Percentiles rank a stretch among this genome's conserved stretches.
Evolutionary conservation across 2,329 filamentous ascomycete species (phyloP).

Genomic region (Fusarium sp.): DNA sequence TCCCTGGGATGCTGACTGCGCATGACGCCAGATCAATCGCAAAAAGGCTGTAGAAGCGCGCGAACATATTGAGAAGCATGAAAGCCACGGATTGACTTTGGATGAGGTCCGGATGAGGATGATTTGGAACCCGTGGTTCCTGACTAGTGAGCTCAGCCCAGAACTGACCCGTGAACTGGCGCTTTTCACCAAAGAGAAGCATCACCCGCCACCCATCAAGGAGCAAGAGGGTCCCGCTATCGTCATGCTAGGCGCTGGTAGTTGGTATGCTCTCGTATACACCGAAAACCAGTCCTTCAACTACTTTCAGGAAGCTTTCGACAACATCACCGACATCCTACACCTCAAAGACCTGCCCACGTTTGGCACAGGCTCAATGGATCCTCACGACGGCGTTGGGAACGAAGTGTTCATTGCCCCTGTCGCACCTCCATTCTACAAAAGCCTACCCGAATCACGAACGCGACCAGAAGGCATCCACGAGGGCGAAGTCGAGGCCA

Average conservation of each 20-base stretch:
- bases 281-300: constrained; percentile 17
- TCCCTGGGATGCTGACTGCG: not conserved
- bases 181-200: constrained; percentile 36
- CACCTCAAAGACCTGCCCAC: constrained; percentile 31
- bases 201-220: constrained; percentile 15
- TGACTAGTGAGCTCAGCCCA: constrained; percentile 50
- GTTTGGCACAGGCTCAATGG: constrained; percentile 38
- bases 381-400: constrained; percentile 41
- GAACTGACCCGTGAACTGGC: constrained; percentile 38
- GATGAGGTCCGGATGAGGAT: constrained; percentile 64
- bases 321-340: constrained; percentile 40
- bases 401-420: constrained; percentile 47
- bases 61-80: constrained; percentile 19
- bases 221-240: constrained; percentile 37
- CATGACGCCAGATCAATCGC: constrained; percentile 35
- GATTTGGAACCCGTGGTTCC: constrained; percentile 73
- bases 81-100: constrained; percentile 51
- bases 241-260: constrained; percentile 42
- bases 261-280: constrained; percentile 38
- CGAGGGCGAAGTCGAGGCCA: constrained; percentile 40
- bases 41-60: constrained; percentile 26
- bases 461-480: constrained; percentile 36
- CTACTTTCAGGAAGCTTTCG: constrained; percentile 32
- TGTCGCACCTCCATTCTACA: constrained; percentile 40
- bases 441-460: constrained; percentile 19